phyloP scores from a whole-genome alignment of 169 alveolate genomes.

The Plasmodium fragile region DNA sequence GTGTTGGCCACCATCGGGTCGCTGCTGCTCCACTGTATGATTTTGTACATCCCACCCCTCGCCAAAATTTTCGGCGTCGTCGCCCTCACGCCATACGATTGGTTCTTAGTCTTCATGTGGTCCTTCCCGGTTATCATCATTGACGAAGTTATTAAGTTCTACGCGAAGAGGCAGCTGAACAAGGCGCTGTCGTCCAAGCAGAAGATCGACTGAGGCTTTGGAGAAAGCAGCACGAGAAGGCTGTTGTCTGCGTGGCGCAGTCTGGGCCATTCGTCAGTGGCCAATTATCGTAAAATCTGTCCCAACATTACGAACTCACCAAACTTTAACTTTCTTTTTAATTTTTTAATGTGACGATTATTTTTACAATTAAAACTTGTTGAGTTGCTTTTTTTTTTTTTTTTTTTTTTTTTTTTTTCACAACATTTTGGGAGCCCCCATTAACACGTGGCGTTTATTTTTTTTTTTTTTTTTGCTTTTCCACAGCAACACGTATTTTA shows the following conservation, averaged over 20 bases:
- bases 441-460: not conserved
- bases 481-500: not conserved
- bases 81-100: conserved; percentile 92
- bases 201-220: conserved; percentile 7
- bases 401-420: not conserved
- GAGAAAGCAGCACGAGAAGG: not conserved
- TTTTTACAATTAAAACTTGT: not conserved
- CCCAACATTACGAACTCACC: not conserved
- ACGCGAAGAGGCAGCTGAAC: conserved; percentile 87
- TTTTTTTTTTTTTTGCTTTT: not conserved
- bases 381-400: not conserved
- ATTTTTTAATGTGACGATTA: not conserved
- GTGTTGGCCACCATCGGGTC: conserved; percentile 94
- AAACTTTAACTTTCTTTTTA: not conserved
- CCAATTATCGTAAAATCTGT: not conserved
- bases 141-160: conserved; percentile 96
- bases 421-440: not conserved
- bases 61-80: conserved; percentile 94
- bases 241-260: not conserved
- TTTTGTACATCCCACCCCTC: conserved; percentile 95
- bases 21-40: conserved; percentile 92
- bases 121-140: conserved; percentile 97
- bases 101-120: conserved; percentile 96
- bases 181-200: conserved; percentile 5
- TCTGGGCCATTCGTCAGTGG: not conserved